Conservation (phyloP, 2,329 filamentous ascomycete species). For the Uncinocarpus reesii region DNA sequence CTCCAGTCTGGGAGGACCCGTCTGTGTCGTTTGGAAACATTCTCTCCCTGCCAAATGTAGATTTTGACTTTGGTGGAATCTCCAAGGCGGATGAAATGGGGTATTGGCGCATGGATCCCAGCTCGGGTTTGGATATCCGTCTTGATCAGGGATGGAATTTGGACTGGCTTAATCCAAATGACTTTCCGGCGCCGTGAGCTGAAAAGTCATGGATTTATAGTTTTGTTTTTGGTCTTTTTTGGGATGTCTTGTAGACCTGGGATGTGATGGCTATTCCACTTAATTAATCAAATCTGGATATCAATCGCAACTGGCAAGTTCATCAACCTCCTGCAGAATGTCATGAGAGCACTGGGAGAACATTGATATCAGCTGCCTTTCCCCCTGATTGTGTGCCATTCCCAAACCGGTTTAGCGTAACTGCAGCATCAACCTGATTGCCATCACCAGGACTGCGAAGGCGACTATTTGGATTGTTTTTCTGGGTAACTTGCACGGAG, state of each 20-base stretch:
- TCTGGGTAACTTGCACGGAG: too few species aligned
- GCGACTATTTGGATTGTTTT: too few species aligned
- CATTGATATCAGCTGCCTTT: too few species aligned
- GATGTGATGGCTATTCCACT: too few species aligned
- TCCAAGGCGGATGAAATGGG: constrained; percentile 20
- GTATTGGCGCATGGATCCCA: constrained; percentile 22
- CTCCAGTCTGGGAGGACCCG: constrained; percentile 11
- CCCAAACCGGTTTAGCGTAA: not conserved
- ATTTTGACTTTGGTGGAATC: constrained; percentile 20
- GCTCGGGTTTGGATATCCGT: constrained; percentile 25
- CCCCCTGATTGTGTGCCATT: too few species aligned
- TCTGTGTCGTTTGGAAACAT: constrained; percentile 20
- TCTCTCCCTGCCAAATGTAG: constrained; percentile 17
- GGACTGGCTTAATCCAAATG: constrained; percentile 27
- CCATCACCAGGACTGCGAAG: constrained; percentile 6
- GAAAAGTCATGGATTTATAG: too few species aligned
- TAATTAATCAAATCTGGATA: too few species aligned
- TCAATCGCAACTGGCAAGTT: too few species aligned
- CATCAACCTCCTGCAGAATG: too few species aligned
- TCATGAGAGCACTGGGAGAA: too few species aligned
- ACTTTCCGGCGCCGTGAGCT: not conserved
- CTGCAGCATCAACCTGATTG: not conserved
- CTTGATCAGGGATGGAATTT: constrained; percentile 34
- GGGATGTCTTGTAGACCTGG: too few species aligned
- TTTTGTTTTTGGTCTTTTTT: not conserved